Evolutionary conservation across 805 yeast species (phyloP).

Genomic region (Pichia exigua): DNA sequence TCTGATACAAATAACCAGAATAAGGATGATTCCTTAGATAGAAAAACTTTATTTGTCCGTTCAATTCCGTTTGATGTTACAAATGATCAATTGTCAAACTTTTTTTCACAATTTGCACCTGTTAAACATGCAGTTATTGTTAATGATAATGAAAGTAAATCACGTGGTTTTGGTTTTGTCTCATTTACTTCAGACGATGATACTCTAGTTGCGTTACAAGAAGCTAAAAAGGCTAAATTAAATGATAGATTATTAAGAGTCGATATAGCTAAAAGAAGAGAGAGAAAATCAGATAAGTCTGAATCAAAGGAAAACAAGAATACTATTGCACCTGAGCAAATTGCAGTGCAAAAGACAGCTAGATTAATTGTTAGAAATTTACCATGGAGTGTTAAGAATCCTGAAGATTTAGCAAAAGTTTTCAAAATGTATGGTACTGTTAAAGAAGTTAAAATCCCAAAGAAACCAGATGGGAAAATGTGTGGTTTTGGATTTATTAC

Average conservation of each 20-base stretch:
- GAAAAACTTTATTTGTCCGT: constrained; percentile 75
- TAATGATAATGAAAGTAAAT: constrained; percentile 62
- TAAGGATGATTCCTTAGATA: constrained; percentile 34
- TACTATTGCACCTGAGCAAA: constrained; percentile 14
- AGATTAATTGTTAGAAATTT: constrained; percentile 83
- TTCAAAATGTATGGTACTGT: constrained; percentile 81
- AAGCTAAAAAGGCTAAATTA: constrained; percentile 59
- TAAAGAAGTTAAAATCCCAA: constrained; percentile 81
- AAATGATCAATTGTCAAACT: constrained; percentile 72
- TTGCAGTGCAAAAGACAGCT: constrained; percentile 50
- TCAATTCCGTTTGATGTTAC: constrained; percentile 76
- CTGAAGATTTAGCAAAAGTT: constrained; percentile 58
- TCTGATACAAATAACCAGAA: neutral
- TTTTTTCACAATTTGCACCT: constrained; percentile 87
- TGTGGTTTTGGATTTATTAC: constrained; percentile 92
- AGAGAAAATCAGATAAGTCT: constrained; percentile 42
- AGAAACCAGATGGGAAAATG: constrained; percentile 82
- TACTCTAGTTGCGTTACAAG: constrained; percentile 63
- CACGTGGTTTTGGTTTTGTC: constrained; percentile 95
- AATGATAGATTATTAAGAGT: constrained; percentile 61
- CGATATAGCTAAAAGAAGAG: constrained; percentile 90
- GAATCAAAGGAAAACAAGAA: constrained; percentile 19
- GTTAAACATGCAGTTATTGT: constrained; percentile 93
- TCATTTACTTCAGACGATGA: constrained; percentile 83
- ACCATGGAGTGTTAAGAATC: constrained; percentile 91